Evolutionary conservation across 2,329 filamentous ascomycete species (phyloP).

Genomic region (Neofusicoccum cordaticola): DNA sequence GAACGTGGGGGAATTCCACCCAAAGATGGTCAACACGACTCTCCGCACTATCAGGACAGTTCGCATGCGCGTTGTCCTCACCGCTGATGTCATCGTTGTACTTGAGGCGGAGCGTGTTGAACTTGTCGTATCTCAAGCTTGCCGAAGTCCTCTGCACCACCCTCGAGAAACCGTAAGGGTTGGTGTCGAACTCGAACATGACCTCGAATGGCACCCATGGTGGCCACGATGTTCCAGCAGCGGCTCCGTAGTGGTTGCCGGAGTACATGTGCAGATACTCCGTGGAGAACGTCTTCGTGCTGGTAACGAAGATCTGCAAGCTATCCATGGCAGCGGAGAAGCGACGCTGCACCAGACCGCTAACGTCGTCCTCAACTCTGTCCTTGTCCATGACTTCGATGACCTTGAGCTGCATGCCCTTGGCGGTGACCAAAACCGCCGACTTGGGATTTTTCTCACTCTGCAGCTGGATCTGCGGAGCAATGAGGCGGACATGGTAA

Average conservation of each 20-base stretch:
- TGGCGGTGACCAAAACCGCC: slow-evolving; percentile 93
- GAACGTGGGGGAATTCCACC: slow-evolving; percentile 92
- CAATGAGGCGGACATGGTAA: slow-evolving; percentile 92
- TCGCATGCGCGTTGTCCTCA: slow-evolving; percentile 49
- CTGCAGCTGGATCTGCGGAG: slow-evolving; percentile 95
- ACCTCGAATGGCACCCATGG: slow-evolving; percentile 98
- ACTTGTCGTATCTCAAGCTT: slow-evolving; percentile 92
- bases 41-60: slow-evolving; percentile 57
- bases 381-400: slow-evolving; percentile 98
- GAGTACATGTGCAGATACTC: slow-evolving; percentile 90
- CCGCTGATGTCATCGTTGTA: slow-evolving; percentile 90
- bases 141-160: slow-evolving; percentile 97
- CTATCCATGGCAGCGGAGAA: slow-evolving; percentile 97
- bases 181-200: slow-evolving; percentile 93
- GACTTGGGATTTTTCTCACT: slow-evolving; percentile 98
- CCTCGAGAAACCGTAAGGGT: slow-evolving; percentile 96
- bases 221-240: slow-evolving; percentile 84
- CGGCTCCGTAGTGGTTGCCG: slow-evolving; percentile 86
- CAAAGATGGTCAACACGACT: slow-evolving; percentile 92
- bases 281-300: slow-evolving; percentile 82
- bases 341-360: slow-evolving; percentile 88
- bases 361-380: slow-evolving; percentile 86
- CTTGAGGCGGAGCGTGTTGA: slow-evolving; percentile 93
- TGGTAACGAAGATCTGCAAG: slow-evolving; percentile 96
- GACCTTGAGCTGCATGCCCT: slow-evolving; percentile 97